These are phyloP conservation scores for Cytauxzoon felis DNA, from an alignment of 169 alveolate genomes.

Conservation along the genomic window DNA sequence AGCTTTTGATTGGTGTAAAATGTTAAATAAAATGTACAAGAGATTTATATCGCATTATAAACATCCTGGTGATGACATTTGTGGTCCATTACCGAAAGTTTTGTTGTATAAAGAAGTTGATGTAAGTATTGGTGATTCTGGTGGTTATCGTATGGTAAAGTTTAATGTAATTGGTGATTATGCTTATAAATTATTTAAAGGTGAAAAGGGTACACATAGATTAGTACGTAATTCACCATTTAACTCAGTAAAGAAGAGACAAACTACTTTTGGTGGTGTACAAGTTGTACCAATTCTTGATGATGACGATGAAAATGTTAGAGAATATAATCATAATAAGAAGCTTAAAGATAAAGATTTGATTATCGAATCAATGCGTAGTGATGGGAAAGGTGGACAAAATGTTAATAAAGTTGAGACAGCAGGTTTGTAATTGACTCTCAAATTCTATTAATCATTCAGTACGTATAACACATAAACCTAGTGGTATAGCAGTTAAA, in stretches of 20 bases:
- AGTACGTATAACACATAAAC: slow-evolving; percentile 88
- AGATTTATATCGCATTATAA: slow-evolving; percentile 57
- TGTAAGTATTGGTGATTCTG: slow-evolving; percentile 57
- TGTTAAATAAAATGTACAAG: slow-evolving; percentile 68
- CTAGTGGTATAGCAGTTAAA: slow-evolving; percentile 85
- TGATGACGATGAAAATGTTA: slow-evolving; percentile 61
- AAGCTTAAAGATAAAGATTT: slow-evolving; percentile 77
- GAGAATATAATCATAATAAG: slow-evolving; percentile 36
- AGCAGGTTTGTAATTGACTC: slow-evolving; percentile 65
- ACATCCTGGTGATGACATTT: slow-evolving; percentile 6
- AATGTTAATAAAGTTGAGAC: slow-evolving; percentile 92
- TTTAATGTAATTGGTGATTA: slow-evolving; percentile 69
- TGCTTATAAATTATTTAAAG: slow-evolving; percentile 67
- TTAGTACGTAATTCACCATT: slow-evolving; percentile 69
- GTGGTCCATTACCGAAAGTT: slow-evolving; percentile 13
- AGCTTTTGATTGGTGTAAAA: slow-evolving; percentile 71
- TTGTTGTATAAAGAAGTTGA: slow-evolving; percentile 44
- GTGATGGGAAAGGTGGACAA: slow-evolving; percentile 94
- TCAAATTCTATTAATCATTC: neutral
- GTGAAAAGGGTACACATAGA: slow-evolving; percentile 74
- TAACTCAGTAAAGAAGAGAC: slow-evolving; percentile 62
- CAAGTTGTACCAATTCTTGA: slow-evolving; percentile 71
- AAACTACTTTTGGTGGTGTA: slow-evolving; percentile 71
- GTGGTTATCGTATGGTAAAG: slow-evolving; percentile 67
- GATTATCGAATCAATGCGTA: slow-evolving; percentile 84